Conservation (phyloP, 352 stramenopile species). For the Pythium vanterpoolii region DNA sequence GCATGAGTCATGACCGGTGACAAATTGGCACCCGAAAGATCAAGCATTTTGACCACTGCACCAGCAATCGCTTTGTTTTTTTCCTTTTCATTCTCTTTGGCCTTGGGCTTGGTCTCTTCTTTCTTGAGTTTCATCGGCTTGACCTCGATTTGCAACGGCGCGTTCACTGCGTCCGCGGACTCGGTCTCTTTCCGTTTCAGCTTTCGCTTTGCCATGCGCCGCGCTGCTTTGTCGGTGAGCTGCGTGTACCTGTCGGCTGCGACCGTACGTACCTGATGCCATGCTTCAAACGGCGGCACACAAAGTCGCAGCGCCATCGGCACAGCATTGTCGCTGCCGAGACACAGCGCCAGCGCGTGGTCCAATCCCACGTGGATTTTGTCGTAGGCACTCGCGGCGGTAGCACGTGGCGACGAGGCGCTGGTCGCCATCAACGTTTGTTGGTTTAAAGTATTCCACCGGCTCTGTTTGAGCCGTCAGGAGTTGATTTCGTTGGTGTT, state of each 20-base stretch:
- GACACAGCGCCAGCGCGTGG: slow-evolving; percentile 37
- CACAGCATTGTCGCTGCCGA: slow-evolving; percentile 19
- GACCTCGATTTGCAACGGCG: not conserved
- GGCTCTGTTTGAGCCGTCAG: not conserved
- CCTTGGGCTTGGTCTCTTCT: slow-evolving; percentile 3
- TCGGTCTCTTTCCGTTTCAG: slow-evolving; percentile 23
- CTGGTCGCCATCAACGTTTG: not conserved
- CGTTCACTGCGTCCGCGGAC: not conserved
- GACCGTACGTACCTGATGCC: slow-evolving; percentile 19
- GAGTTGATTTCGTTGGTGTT: not conserved
- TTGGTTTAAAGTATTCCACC: not conserved
- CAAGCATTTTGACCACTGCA: slow-evolving; percentile 18
- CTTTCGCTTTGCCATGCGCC: slow-evolving; percentile 23
- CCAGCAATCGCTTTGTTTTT: slow-evolving; percentile 1
- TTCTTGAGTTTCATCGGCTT: slow-evolving; percentile 3
- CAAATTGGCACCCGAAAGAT: slow-evolving; percentile 21
- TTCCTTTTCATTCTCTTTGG: slow-evolving; percentile 15
- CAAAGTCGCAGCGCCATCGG: slow-evolving; percentile 15
- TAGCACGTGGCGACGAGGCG: too few species aligned
- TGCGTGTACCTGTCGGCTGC: slow-evolving; percentile 23
- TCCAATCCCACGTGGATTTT: slow-evolving; percentile 50
- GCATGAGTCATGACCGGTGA: slow-evolving; percentile 18
- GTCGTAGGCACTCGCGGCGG: slow-evolving; percentile 22
- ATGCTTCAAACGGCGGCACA: slow-evolving; percentile 14
- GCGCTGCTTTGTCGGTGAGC: slow-evolving; percentile 26